Percentiles rank a stretch among this genome's conserved stretches.
Conservation (phyloP, 2,329 filamentous ascomycete species). For the Furcasterigmium sp. region DNA sequence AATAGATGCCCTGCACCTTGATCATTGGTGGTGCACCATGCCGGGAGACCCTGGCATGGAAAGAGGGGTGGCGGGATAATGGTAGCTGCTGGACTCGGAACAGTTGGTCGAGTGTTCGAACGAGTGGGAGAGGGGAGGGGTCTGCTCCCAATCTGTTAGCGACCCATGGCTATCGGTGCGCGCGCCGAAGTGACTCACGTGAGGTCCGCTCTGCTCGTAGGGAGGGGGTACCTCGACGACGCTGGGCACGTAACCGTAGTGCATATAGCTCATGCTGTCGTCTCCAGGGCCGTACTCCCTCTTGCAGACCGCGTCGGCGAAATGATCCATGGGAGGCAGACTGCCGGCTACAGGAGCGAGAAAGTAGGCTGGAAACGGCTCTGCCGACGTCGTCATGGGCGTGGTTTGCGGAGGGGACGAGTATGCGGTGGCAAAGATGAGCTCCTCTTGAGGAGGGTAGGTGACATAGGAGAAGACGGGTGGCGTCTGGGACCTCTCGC, state of each 20-base stretch:
- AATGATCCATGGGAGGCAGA: constrained; percentile 60
- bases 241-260: constrained; percentile 59
- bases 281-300: constrained; percentile 55
- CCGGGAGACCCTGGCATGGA: constrained; percentile 68
- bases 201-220: constrained; percentile 65
- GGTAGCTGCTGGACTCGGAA: constrained; percentile 53
- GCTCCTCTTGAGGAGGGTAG: constrained; percentile 63
- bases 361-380: constrained; percentile 53
- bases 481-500: constrained; percentile 66
- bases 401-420: constrained; percentile 30
- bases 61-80: constrained; percentile 65
- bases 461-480: constrained; percentile 63
- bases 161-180: constrained; percentile 24
- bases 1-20: no score
- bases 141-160: constrained; percentile 54
- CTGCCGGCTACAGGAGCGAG: constrained; percentile 50
- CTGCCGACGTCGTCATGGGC: constrained; percentile 39
- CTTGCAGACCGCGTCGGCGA: constrained; percentile 59
- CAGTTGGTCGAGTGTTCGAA: constrained; percentile 63
- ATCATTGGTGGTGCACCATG: constrained; percentile 29
- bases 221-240: constrained; percentile 56
- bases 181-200: constrained; percentile 59
- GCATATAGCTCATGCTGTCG: constrained; percentile 60
- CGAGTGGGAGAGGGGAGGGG: constrained; percentile 70
- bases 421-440: constrained; percentile 55